These are phyloP conservation scores for Dendrocalamus sinicus DNA, from an alignment of 176 grass and related monocot species.

Conservation along the genomic window DNA sequence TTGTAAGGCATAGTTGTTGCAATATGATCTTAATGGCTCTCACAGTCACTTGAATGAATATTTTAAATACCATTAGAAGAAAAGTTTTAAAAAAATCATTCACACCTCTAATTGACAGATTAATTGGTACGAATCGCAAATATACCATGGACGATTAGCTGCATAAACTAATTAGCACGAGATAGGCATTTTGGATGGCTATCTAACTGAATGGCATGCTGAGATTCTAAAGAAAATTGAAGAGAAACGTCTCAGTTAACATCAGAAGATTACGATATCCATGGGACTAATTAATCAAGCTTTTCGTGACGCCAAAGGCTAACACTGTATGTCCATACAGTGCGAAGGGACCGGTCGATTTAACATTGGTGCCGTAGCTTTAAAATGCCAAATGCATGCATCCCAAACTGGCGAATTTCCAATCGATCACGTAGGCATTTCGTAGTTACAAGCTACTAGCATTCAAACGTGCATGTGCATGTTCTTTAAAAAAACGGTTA, in stretches of 20 bases:
- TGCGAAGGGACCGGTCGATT: neutral
- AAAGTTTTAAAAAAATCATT: too few relatives aligned
- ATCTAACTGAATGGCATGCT: slow-evolving; percentile 45
- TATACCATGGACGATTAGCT: slow-evolving; percentile 23
- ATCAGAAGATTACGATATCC: neutral
- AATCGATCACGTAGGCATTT: neutral
- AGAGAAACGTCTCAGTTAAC: neutral
- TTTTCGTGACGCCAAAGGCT: neutral
- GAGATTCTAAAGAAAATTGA: slow-evolving; percentile 12
- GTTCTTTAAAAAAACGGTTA: neutral
- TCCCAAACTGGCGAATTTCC: neutral
- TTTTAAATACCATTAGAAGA: too few relatives aligned
- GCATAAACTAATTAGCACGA: neutral
- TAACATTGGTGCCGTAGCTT: neutral
- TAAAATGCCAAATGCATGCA: slow-evolving; percentile 8
- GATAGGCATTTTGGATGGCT: slow-evolving; percentile 45
- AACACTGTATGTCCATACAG: neutral
- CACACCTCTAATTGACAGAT: too few relatives aligned
- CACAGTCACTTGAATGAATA: too few relatives aligned
- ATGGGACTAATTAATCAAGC: neutral
- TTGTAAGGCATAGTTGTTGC: too few relatives aligned
- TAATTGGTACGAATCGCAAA: slow-evolving; percentile 19
- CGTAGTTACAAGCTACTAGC: neutral
- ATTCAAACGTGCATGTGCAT: neutral
- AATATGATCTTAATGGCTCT: too few relatives aligned